These are phyloP conservation scores for Ganoderma multipileum DNA, from an alignment of 1,284 basidiomycete genomes.

Conservation along the genomic window DNA sequence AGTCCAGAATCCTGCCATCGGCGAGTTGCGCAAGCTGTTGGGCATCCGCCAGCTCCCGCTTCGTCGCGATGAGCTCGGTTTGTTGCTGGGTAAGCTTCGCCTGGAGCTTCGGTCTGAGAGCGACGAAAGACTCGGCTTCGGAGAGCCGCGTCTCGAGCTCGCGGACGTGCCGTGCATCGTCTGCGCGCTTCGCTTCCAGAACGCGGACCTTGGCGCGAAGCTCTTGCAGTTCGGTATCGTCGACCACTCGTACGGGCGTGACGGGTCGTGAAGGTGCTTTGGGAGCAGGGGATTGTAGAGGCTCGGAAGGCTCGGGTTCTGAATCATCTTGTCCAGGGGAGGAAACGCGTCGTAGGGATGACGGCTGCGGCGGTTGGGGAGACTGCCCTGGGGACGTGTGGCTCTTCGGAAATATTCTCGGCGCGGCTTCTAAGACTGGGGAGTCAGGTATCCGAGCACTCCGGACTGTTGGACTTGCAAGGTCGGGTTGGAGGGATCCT, in stretches of 20 bases:
- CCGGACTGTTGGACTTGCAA: conserved; percentile 34
- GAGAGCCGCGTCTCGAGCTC: conserved; percentile 85
- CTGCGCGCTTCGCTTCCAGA: conserved; percentile 85
- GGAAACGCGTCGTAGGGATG: conserved; percentile 33
- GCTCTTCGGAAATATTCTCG: conserved; percentile 29
- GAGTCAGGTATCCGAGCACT: conserved; percentile 35
- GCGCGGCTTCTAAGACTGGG: conserved; percentile 26
- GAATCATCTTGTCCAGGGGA: conserved; percentile 28
- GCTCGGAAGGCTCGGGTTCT: conserved; percentile 18
- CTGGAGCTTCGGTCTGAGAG: conserved; percentile 87
- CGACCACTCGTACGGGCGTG: conserved; percentile 37
- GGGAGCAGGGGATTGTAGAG: conserved; percentile 10
- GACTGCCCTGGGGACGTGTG: conserved; percentile 26
- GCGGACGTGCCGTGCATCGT: conserved; percentile 85
- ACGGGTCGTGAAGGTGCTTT: conserved; percentile 31
- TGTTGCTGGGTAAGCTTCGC: conserved; percentile 85
- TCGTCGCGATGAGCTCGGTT: conserved; percentile 74
- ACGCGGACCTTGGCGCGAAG: conserved; percentile 85
- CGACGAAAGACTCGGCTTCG: conserved; percentile 87
- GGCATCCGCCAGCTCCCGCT: conserved; percentile 72
- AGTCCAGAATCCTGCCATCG: conserved; percentile 69
- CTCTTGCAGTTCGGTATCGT: conserved; percentile 79
- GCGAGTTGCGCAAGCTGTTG: conserved; percentile 68
- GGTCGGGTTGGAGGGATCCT: conserved; percentile 34
- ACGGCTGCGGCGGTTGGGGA: conserved; percentile 31